Evolutionary conservation across 1,139 yeast species (phyloP).

Genomic region (Geotrichum histeridarum): DNA sequence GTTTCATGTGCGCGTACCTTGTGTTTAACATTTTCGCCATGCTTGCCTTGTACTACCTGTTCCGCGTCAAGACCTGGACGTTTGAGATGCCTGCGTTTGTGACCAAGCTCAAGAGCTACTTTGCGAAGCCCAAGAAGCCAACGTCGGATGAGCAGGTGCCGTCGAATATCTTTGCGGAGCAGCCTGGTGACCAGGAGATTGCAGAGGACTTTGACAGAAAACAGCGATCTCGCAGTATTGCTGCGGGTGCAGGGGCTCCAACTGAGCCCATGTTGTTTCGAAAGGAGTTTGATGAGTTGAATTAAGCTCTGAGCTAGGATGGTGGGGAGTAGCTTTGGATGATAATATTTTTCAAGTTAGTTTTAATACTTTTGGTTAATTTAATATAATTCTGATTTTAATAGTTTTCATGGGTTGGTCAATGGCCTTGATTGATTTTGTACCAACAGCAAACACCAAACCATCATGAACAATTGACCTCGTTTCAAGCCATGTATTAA

Average conservation of each 20-base stretch:
- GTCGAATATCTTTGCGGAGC: slow-evolving; percentile 6
- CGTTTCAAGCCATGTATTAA: too few species aligned
- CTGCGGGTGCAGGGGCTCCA: background rate
- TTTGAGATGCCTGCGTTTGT: slow-evolving; percentile 1
- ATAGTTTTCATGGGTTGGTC: too few species aligned
- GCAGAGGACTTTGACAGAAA: slow-evolving; percentile 6
- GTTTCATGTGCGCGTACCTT: slow-evolving; percentile 48
- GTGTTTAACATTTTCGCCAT: slow-evolving; percentile 45
- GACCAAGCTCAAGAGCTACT: slow-evolving; percentile 4
- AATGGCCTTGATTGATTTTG: too few species aligned
- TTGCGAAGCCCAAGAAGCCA: slow-evolving; percentile 9
- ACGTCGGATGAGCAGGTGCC: slow-evolving; percentile 3
- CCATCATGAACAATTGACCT: too few species aligned
- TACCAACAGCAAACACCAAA: too few species aligned
- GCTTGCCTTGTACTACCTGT: slow-evolving; percentile 39
- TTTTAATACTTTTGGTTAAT: too few species aligned
- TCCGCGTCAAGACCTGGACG: slow-evolving; percentile 20
- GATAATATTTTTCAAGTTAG: too few species aligned
- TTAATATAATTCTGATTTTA: too few species aligned
- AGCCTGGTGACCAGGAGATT: slow-evolving; percentile 11
- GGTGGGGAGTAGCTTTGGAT: too few species aligned
- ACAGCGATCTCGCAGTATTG: background rate
- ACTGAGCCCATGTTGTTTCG: background rate
- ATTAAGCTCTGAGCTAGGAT: too few species aligned
- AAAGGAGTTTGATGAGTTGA: too few species aligned